These are phyloP conservation scores for Lipomyces yarrowii DNA, from an alignment of 1,139 yeast species.

Conservation along the genomic window DNA sequence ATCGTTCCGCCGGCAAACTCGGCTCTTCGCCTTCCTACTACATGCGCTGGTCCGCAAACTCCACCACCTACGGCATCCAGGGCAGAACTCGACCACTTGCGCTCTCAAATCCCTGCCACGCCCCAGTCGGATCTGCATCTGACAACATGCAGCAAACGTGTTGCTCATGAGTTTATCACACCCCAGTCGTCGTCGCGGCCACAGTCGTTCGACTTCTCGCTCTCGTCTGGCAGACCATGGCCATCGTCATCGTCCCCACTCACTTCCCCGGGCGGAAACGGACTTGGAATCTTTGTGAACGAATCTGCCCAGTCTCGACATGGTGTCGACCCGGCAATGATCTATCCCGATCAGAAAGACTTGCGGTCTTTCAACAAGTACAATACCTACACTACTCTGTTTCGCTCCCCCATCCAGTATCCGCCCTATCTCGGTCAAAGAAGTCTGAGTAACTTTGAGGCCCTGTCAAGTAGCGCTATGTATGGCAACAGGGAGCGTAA, in stretches of 20 bases:
- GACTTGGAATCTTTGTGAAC: constrained; percentile 26
- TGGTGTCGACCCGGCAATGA: constrained; percentile 22
- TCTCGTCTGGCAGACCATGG: constrained; percentile 14
- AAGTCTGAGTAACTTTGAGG: constrained; percentile 20
- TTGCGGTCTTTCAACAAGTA: neutral
- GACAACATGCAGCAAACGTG: constrained; percentile 3
- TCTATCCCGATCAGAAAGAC: constrained; percentile 7
- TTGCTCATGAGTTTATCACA: constrained; percentile 12
- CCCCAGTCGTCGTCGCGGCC: constrained; percentile 20
- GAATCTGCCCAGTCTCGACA: constrained; percentile 4
- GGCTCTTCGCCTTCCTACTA: neutral
- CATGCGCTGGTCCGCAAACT: constrained; percentile 15
- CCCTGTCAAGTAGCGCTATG: constrained; percentile 10
- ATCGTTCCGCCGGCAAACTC: constrained; percentile 13
- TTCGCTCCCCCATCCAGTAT: constrained; percentile 25
- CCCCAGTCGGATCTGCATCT: neutral
- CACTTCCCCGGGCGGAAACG: constrained; percentile 17
- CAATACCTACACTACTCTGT: constrained; percentile 15
- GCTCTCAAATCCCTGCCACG: constrained; percentile 2
- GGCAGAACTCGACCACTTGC: constrained; percentile 3
- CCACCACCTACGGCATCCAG: constrained; percentile 23
- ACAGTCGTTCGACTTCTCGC: neutral
- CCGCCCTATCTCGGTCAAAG: constrained; percentile 27
- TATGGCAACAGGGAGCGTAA: neutral
- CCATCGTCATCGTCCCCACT: constrained; percentile 12